phyloP scores from a whole-genome alignment of 495 filamentous ascomycete species.

The Annulohypoxylon maeteangense region DNA sequence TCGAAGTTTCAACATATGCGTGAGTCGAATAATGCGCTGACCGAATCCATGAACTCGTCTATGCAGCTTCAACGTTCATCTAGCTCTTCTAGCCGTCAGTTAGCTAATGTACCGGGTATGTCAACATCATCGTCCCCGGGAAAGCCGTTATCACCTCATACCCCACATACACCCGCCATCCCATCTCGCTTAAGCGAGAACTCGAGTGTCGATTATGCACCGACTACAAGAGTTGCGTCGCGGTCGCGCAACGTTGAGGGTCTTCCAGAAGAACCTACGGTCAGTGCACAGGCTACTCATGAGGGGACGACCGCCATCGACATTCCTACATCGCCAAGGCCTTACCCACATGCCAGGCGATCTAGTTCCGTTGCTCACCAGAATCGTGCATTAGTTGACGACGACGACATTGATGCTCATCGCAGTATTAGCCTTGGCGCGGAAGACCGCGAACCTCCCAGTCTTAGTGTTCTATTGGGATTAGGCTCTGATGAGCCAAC shows the following conservation, averaged over 20 bases:
- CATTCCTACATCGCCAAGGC: conserved; percentile 81
- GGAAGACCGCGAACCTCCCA: conserved; percentile 70
- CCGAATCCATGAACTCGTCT: conserved; percentile 89
- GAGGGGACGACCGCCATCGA: conserved; percentile 78
- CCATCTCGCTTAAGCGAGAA: conserved; percentile 92
- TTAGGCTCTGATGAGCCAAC: conserved; percentile 53
- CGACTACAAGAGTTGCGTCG: conserved; percentile 39
- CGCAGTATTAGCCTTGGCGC: conserved; percentile 81
- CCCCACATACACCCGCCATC: conserved; percentile 91
- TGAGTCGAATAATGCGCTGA: conserved; percentile 84
- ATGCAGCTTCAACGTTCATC: conserved; percentile 84
- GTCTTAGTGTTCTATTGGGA: conserved; percentile 66
- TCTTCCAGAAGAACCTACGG: conserved; percentile 57
- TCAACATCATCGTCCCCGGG: conserved; percentile 86
- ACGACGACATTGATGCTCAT: conserved; percentile 71
- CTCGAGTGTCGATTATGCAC: conserved; percentile 79
- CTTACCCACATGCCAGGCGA: conserved; percentile 70
- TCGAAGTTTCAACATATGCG: conserved; percentile 83
- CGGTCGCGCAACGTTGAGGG: conserved; percentile 31
- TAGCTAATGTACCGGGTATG: conserved; percentile 86
- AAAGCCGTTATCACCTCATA: conserved; percentile 92
- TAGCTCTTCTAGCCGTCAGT: conserved; percentile 82
- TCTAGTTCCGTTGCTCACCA: conserved; percentile 84
- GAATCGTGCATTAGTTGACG: conserved; percentile 65
- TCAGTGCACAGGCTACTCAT: conserved; percentile 50